These are phyloP conservation scores for Byssoonygena ceratinophila DNA, from an alignment of 2,329 filamentous ascomycete species.

Conservation along the genomic window DNA sequence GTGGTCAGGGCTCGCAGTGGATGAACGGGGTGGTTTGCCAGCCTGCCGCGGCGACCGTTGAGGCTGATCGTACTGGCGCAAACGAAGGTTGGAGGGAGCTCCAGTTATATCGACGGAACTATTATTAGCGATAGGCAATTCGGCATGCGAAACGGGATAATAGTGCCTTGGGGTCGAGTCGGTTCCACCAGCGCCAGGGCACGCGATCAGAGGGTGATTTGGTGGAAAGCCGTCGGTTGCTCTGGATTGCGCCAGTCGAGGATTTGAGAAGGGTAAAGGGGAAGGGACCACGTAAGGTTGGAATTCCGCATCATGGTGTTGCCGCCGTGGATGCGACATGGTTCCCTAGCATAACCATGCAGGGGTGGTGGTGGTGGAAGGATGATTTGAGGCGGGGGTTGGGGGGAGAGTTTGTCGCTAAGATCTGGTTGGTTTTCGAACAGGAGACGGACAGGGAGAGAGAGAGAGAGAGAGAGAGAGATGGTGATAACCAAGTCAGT, in stretches of 20 bases:
- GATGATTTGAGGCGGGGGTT: neutral
- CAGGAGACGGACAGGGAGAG: no score
- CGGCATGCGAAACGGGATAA: neutral
- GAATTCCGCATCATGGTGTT: constrained; percentile 6
- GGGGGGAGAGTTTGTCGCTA: neutral
- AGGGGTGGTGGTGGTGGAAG: constrained; percentile 1
- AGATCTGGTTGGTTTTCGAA: neutral
- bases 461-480: no score
- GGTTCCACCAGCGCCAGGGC: constrained; percentile 3
- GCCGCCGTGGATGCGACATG: constrained; percentile 13
- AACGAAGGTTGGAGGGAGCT: constrained; percentile 3
- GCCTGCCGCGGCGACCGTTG: neutral
- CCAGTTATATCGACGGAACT: neutral
- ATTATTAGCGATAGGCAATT: neutral
- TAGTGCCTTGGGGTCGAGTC: neutral
- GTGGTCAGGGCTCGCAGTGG: neutral
- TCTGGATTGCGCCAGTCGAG: neutral
- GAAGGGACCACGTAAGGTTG: constrained; percentile 8
- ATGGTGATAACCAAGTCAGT: no score
- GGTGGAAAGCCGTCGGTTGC: neutral
- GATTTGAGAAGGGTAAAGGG: neutral
- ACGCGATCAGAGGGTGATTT: neutral
- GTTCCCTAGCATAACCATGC: constrained; percentile 9
- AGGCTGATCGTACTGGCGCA: neutral
- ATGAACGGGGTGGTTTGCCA: neutral